phyloP scores from a whole-genome alignment of 2,329 filamentous ascomycete species.

The Colletotrichum nymphaeae region DNA sequence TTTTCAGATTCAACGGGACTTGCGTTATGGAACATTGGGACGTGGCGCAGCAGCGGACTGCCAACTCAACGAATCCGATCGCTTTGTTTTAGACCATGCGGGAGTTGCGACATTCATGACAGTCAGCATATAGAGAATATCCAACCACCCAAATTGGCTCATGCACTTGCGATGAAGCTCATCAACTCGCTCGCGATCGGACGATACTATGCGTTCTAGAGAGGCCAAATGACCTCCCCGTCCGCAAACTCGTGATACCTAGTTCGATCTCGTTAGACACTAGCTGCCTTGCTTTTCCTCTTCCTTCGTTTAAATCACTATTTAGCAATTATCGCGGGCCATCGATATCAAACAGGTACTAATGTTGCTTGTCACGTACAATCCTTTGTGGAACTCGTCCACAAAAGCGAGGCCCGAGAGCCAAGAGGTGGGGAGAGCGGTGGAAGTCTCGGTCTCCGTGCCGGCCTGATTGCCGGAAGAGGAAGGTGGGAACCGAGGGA shows the following conservation, averaged over 20 bases:
- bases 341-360: not conserved
- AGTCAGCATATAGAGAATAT: not conserved
- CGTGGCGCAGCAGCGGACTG: constrained; percentile 19
- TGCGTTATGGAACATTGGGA: constrained; percentile 37
- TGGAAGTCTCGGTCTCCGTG: not conserved
- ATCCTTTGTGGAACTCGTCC: not conserved
- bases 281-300: not conserved
- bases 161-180: not conserved
- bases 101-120: not conserved
- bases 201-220: not conserved
- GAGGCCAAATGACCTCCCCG: not conserved
- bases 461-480: not conserved
- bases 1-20: constrained; percentile 34
- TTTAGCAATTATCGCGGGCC: not conserved
- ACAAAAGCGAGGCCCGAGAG: no score
- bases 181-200: not conserved
- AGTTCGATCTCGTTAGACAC: not conserved
- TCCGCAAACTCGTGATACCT: no score
- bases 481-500: not conserved
- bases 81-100: constrained; percentile 16
- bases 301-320: not conserved
- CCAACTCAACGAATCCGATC: constrained; percentile 26
- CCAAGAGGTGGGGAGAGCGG: not conserved
- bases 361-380: not conserved
- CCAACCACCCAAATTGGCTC: not conserved